These are phyloP conservation scores for Dipteronia sinensis DNA, from an alignment of 345 rosid species.

Conservation along the genomic window DNA sequence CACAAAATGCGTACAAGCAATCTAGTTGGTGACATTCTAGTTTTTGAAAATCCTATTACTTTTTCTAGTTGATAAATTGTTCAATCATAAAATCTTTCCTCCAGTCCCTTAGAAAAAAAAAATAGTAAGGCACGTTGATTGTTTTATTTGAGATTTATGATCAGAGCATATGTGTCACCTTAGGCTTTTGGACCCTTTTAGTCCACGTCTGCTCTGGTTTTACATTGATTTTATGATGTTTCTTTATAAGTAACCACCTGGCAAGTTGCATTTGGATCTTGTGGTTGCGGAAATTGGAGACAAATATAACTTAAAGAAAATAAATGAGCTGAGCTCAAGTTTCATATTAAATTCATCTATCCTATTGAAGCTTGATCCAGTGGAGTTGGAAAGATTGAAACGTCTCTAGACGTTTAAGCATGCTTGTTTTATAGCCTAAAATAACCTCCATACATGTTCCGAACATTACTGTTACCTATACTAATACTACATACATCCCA, in stretches of 20 bases:
- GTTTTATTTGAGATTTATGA: background rate
- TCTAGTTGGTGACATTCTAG: background rate
- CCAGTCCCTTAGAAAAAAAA: no score
- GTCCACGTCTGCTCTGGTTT: background rate
- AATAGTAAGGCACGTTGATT: background rate
- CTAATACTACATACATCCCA: background rate
- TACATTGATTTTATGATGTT: background rate
- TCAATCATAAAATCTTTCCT: background rate
- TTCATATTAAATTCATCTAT: background rate
- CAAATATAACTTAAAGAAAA: background rate
- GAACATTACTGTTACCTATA: background rate
- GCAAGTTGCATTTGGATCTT: background rate
- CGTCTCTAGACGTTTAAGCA: background rate
- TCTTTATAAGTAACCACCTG: background rate
- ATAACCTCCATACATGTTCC: background rate
- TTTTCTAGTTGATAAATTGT: constrained; percentile 2
- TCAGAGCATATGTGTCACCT: background rate
- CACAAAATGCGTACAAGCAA: background rate
- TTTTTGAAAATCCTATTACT: background rate
- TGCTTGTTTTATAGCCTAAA: background rate
- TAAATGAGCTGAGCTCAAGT: background rate
- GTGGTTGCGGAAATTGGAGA: background rate
- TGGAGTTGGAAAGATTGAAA: background rate
- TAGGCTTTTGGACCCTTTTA: background rate
- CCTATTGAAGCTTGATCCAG: background rate